phyloP scores from a whole-genome alignment of 345 rosid genomes.

The Geranium rotundifolium region DNA sequence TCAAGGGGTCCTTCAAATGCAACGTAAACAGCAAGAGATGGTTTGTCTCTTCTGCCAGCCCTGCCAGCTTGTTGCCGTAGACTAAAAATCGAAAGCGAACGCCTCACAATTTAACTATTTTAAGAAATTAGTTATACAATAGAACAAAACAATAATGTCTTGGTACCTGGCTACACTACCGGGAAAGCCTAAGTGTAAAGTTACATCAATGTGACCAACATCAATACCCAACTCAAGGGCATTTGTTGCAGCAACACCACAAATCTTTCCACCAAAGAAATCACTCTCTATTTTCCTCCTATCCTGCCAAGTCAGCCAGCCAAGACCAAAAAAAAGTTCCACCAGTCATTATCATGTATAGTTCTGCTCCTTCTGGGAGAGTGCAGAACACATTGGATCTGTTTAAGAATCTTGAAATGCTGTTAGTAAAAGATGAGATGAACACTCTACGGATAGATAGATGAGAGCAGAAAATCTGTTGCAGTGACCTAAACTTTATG shows the following conservation, averaged over 20 bases:
- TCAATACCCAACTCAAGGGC: conserved; percentile 98
- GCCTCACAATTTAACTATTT: conserved; percentile 7
- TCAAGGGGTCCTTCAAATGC: conserved; percentile 82
- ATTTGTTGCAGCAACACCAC: conserved; percentile 90
- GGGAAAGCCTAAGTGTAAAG: conserved; percentile 94
- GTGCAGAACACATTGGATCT: too few species aligned
- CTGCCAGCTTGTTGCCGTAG: conserved; percentile 98
- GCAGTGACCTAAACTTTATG: too few species aligned
- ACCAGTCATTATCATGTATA: conserved; percentile 5
- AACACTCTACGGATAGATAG: too few species aligned
- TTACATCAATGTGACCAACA: conserved; percentile 88
- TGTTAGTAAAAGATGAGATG: too few species aligned
- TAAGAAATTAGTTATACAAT: conserved; percentile 7
- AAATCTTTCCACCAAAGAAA: conserved; percentile 71
- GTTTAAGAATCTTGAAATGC: too few species aligned
- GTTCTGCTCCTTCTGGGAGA: background rate
- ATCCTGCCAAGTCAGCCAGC: conserved; percentile 33
- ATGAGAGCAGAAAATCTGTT: too few species aligned
- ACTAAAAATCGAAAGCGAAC: conserved; percentile 30
- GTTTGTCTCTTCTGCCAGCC: conserved; percentile 82
- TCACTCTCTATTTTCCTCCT: conserved; percentile 79
- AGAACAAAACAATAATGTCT: conserved; percentile 11
- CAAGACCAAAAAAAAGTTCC: background rate
- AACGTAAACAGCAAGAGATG: conserved; percentile 81
- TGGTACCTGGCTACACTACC: conserved; percentile 86